Percentiles rank a stretch among this genome's conserved stretches.
Conservation (phyloP, 2,329 filamentous ascomycete species). For the Cadophora gregata region DNA sequence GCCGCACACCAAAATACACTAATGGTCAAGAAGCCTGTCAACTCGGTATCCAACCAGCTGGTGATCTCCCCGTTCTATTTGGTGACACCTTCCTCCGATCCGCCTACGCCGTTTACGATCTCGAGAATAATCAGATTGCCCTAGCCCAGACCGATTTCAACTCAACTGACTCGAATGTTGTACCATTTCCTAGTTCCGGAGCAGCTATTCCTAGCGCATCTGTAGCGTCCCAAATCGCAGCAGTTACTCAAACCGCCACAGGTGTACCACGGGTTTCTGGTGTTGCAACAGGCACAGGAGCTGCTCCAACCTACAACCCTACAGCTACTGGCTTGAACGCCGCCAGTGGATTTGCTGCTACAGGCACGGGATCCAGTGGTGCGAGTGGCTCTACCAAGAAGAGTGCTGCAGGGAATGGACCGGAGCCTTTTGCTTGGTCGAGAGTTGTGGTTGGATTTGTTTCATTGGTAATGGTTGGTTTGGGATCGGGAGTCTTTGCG, state of each 20-base stretch:
- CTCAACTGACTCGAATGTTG: constrained; percentile 43
- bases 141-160: constrained; percentile 57
- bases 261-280: constrained; percentile 35
- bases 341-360: constrained; percentile 38
- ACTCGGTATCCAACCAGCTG: constrained; percentile 57
- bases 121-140: constrained; percentile 56
- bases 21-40: constrained; percentile 52
- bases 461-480: constrained; percentile 34
- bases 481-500: constrained; percentile 39
- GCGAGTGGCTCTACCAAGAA: constrained; percentile 34
- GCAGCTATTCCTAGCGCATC: constrained; percentile 41
- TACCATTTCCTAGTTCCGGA: constrained; percentile 40
- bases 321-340: constrained; percentile 39
- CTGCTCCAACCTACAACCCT: constrained; percentile 38
- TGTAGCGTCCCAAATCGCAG: constrained; percentile 32
- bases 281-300: constrained; percentile 27
- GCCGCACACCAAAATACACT: constrained; percentile 40
- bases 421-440: constrained; percentile 40
- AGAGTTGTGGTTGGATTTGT: constrained; percentile 34
- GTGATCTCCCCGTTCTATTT: constrained; percentile 45
- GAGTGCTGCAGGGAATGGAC: constrained; percentile 34
- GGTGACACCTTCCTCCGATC: constrained; percentile 61
- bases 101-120: constrained; percentile 61
- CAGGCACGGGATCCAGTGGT: constrained; percentile 13
- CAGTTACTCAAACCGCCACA: constrained; percentile 41